Evolutionary conservation across 257 asterid genomes (phyloP).

Genomic region (Pogostemon cablin): DNA sequence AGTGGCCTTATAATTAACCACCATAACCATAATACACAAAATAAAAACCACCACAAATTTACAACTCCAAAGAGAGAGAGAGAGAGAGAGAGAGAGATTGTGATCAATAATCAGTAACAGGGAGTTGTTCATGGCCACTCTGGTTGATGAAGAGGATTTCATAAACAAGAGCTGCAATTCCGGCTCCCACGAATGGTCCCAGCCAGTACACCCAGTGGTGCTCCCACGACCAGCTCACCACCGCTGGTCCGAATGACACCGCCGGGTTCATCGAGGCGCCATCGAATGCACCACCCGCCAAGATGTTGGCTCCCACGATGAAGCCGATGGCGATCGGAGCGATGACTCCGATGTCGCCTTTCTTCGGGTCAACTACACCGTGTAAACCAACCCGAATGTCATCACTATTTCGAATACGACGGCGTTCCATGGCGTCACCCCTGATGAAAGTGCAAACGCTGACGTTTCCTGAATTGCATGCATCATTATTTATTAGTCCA

Average conservation of each 20-base stretch:
- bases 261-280: conserved; percentile 91
- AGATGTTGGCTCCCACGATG: conserved; percentile 80
- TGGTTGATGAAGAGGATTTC: conserved; percentile 54
- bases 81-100: not conserved
- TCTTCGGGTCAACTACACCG: conserved; percentile 79
- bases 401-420: conserved; percentile 74
- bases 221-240: conserved; percentile 74
- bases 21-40: not conserved
- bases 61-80: not conserved
- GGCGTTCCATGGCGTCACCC: conserved; percentile 59
- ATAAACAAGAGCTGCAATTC: conserved; percentile 63
- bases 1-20: too few species aligned
- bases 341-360: conserved; percentile 62
- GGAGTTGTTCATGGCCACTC: conserved; percentile 56
- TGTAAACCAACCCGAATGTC: conserved; percentile 80
- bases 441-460: conserved; percentile 63
- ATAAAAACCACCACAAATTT: not conserved
- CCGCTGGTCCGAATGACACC: conserved; percentile 78
- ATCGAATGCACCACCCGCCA: conserved; percentile 73
- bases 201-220: conserved; percentile 85
- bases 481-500: too few species aligned
- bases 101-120: conserved; percentile 47
- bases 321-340: conserved; percentile 82
- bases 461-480: conserved; percentile 42
- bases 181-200: conserved; percentile 71